These are phyloP conservation scores for Lanmaoa rubissima DNA, from an alignment of 768 basidiomycete species.

Conservation along the genomic window DNA sequence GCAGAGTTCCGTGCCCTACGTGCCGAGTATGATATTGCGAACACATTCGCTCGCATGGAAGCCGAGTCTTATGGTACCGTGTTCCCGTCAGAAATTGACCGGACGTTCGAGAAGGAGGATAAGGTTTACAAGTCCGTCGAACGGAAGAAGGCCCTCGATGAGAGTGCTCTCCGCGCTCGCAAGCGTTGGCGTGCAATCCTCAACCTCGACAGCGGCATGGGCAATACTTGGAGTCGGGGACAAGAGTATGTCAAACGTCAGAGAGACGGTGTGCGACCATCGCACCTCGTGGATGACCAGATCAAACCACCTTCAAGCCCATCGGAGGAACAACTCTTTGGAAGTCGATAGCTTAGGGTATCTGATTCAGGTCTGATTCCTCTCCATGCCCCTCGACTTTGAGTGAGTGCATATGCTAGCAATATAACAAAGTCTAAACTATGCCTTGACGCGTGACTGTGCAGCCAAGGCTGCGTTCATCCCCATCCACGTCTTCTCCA, in stretches of 20 bases:
- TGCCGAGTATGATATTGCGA: constrained; percentile 77
- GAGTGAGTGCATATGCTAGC: constrained; percentile 10
- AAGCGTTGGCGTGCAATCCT: constrained; percentile 79
- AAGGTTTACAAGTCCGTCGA: constrained; percentile 59
- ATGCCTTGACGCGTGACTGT: constrained; percentile 59
- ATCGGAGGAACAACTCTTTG: constrained; percentile 19
- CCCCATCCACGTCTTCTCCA: constrained; percentile 99
- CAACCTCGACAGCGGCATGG: constrained; percentile 39
- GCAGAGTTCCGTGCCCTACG: constrained; percentile 88
- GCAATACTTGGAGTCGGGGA: constrained; percentile 66
- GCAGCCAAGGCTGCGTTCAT: constrained; percentile 89
- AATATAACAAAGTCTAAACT: constrained; percentile 20
- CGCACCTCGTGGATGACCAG: constrained; percentile 55
- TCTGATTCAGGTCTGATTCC: neutral
- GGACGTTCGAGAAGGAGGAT: constrained; percentile 60
- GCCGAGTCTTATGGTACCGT: constrained; percentile 71
- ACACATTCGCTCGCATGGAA: constrained; percentile 74
- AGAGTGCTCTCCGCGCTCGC: constrained; percentile 59
- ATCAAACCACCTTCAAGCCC: constrained; percentile 20
- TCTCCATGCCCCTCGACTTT: neutral
- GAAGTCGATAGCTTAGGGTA: constrained; percentile 16
- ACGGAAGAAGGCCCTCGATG: constrained; percentile 52
- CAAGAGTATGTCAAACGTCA: constrained; percentile 70
- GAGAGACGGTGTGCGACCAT: constrained; percentile 66
- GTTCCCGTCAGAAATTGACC: constrained; percentile 63